A percentile compares a stretch with the other conserved stretches of the same genome.
Conservation (phyloP, 2,329 filamentous ascomycete genomes). For the Apiospora malaysiana region DNA sequence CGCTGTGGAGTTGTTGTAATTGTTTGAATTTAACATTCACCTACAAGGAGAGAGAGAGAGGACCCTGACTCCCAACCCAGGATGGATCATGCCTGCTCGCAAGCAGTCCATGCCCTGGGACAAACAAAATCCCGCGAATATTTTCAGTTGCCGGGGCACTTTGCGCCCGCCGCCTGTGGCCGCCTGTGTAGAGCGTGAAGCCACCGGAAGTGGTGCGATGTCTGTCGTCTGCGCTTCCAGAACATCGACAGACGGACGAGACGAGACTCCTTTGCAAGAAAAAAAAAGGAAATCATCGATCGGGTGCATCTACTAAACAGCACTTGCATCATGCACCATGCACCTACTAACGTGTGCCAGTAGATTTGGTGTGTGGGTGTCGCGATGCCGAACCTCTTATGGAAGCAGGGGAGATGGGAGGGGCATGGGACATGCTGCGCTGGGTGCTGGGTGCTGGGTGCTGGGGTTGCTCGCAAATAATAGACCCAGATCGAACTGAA, state of each 20-base stretch:
- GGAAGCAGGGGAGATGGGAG: slow-evolving; percentile 16
- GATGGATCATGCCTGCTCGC: background rate
- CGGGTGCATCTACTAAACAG: background rate
- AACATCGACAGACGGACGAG: background rate
- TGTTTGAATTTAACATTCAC: slow-evolving; percentile 16
- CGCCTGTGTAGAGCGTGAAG: background rate
- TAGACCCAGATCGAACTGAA: background rate
- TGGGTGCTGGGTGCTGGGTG: no score
- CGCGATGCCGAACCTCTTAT: slow-evolving; percentile 7
- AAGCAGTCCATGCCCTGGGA: background rate
- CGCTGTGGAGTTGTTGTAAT: slow-evolving; percentile 14
- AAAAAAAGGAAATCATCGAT: slow-evolving; percentile 7
- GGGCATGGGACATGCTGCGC: slow-evolving; percentile 7
- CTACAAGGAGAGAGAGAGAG: slow-evolving; percentile 4
- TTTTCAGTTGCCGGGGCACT: background rate
- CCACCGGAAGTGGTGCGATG: slow-evolving; percentile 1
- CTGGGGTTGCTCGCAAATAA: background rate
- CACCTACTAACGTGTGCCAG: slow-evolving; percentile 5
- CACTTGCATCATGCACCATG: slow-evolving; percentile 17
- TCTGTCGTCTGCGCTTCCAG: background rate
- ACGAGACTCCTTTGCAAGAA: background rate
- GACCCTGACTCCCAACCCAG: slow-evolving; percentile 9
- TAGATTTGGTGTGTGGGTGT: slow-evolving; percentile 6
- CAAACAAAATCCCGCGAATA: slow-evolving; percentile 7
- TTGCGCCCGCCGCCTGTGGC: background rate